Percentiles rank a stretch among this genome's conserved stretches.
These are phyloP conservation scores for Candida khao-thaluensis DNA, from an alignment of 805 yeast genomes.

Conservation along the genomic window DNA sequence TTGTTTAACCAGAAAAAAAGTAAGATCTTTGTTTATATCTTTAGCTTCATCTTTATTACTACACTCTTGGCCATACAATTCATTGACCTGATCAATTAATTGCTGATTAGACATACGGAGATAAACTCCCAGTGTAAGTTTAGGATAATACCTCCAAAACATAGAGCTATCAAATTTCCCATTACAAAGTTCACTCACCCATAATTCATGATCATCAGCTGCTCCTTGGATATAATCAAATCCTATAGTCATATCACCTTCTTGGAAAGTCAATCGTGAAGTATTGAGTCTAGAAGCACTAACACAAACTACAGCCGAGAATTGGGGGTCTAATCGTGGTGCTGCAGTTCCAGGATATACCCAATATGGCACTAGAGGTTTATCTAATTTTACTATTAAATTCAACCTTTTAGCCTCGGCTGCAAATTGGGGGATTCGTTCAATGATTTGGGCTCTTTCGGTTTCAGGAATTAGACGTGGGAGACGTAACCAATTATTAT, in stretches of 20 bases:
- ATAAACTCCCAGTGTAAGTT: neutral
- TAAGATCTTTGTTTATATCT: neutral
- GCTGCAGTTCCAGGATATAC: conserved; percentile 12
- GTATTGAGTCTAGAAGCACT: conserved; percentile 12
- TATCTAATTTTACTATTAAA: conserved; percentile 4
- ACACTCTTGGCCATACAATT: conserved; percentile 7
- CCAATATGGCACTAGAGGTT: conserved; percentile 16
- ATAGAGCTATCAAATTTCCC: conserved; percentile 47
- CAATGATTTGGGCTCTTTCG: conserved; percentile 53
- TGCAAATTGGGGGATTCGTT: conserved; percentile 49
- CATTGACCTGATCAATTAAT: conserved; percentile 16
- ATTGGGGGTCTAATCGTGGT: neutral
- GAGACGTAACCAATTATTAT: conserved; percentile 10
- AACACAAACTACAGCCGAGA: conserved; percentile 10
- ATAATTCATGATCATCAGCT: conserved; percentile 89
- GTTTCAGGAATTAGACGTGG: conserved; percentile 48
- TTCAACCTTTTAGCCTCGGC: conserved; percentile 32
- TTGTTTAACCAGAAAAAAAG: conserved; percentile 2
- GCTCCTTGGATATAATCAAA: conserved; percentile 82
- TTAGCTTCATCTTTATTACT: neutral
- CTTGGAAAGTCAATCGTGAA: neutral
- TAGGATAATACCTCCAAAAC: conserved; percentile 13
- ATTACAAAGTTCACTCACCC: conserved; percentile 52
- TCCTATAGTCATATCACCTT: conserved; percentile 2
- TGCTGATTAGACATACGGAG: conserved; percentile 3